Evolutionary conservation across 2,329 filamentous ascomycete genomes (phyloP).

Genomic region (Emmonsiellopsis sp.): DNA sequence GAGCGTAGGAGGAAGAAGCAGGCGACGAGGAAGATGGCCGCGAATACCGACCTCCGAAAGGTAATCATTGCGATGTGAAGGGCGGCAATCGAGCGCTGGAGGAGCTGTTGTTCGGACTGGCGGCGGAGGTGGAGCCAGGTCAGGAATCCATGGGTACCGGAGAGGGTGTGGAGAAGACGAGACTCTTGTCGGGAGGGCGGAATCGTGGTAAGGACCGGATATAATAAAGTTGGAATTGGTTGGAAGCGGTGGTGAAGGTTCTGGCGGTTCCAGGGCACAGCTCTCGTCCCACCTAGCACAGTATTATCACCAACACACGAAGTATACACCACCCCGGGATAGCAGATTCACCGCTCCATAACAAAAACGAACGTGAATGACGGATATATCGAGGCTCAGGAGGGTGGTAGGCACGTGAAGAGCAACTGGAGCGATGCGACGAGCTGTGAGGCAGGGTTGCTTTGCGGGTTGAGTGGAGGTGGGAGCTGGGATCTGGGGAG

Average conservation of each 20-base stretch:
- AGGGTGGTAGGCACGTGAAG: background rate
- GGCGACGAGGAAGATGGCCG: constrained; percentile 59
- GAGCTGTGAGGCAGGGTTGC: background rate
- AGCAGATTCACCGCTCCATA: no score
- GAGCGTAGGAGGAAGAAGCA: constrained; percentile 62
- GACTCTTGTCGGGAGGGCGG: no score
- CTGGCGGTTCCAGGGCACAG: background rate
- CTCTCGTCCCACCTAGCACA: background rate
- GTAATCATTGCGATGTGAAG: constrained; percentile 55
- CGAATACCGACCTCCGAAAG: constrained; percentile 64
- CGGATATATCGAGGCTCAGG: background rate
- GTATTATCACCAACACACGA: background rate
- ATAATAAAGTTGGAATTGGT: background rate
- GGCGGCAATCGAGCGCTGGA: background rate
- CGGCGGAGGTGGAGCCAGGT: no score
- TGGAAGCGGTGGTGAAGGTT: background rate
- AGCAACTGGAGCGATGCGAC: background rate
- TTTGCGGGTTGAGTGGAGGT: background rate
- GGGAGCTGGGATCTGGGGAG: background rate
- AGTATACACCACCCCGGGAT: no score
- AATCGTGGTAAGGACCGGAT: background rate
- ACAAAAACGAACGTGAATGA: no score
- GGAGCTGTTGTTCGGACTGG: background rate
- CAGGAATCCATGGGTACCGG: background rate
- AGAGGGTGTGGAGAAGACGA: background rate